Conservation (phyloP, 1,284 basidiomycete species). For the Trametes pubescens region DNA sequence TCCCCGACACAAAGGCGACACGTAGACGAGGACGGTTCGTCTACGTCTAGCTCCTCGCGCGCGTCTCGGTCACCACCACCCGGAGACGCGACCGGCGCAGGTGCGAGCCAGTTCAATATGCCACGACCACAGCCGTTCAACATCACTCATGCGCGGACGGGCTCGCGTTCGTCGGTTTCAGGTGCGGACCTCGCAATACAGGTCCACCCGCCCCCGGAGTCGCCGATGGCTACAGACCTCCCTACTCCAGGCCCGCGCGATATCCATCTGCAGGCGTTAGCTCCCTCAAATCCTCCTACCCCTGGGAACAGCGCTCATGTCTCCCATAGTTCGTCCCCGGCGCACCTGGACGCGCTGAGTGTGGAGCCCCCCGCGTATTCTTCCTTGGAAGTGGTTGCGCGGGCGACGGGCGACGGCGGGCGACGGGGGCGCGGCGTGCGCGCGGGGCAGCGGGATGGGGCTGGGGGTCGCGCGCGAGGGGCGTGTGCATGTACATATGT, state of each 20-base stretch:
- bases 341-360: slow-evolving; percentile 33
- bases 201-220: slow-evolving; percentile 79
- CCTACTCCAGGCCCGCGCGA: slow-evolving; percentile 81
- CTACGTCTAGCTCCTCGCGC: slow-evolving; percentile 47
- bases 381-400: too few species aligned
- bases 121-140: slow-evolving; percentile 59
- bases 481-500: too few species aligned
- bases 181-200: slow-evolving; percentile 71
- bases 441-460: too few species aligned
- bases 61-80: slow-evolving; percentile 51
- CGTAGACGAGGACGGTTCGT: slow-evolving; percentile 34
- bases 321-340: slow-evolving; percentile 28
- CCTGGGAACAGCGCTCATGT: slow-evolving; percentile 28
- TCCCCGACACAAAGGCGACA: slow-evolving; percentile 50
- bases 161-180: slow-evolving; percentile 48
- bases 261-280: slow-evolving; percentile 77
- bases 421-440: too few species aligned
- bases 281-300: slow-evolving; percentile 45
- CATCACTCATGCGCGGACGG: slow-evolving; percentile 44
- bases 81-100: slow-evolving; percentile 52
- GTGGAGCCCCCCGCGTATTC: slow-evolving; percentile 82
- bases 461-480: too few species aligned
- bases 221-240: slow-evolving; percentile 75
- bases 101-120: slow-evolving; percentile 82
- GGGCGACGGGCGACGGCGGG: too few species aligned